phyloP scores from a whole-genome alignment of 495 filamentous ascomycete species.

The Lasiosphaeriaceae sp. region DNA sequence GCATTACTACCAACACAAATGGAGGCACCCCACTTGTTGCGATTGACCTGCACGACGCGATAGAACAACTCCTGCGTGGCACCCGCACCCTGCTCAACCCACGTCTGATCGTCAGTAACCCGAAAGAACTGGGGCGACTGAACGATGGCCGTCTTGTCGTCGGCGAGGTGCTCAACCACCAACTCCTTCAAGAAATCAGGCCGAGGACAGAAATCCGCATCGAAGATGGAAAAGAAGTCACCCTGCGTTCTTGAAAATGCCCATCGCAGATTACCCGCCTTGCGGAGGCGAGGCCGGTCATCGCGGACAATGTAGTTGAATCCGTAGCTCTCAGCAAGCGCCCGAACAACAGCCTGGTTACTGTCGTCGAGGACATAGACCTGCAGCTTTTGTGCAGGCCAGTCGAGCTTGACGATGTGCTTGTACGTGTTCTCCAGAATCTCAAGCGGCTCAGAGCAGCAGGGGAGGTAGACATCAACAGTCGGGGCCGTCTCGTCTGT shows the following conservation, averaged over 20 bases:
- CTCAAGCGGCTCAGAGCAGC: slow-evolving; percentile 31
- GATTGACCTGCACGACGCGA: slow-evolving; percentile 31
- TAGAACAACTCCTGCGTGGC: slow-evolving; percentile 34
- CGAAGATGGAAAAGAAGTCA: slow-evolving; percentile 33
- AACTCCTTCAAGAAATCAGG: slow-evolving; percentile 27
- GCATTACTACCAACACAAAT: slow-evolving; percentile 34
- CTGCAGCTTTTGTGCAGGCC: slow-evolving; percentile 21
- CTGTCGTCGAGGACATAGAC: slow-evolving; percentile 30
- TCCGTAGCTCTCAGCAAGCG: slow-evolving; percentile 22
- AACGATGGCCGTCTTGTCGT: slow-evolving; percentile 27
- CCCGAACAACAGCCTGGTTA: slow-evolving; percentile 15
- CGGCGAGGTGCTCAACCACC: slow-evolving; percentile 29
- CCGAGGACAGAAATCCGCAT: slow-evolving; percentile 31
- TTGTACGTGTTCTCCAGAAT: slow-evolving; percentile 33
- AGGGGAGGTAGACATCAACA: slow-evolving; percentile 32
- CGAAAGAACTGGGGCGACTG: slow-evolving; percentile 30
- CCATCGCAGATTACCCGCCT: slow-evolving; percentile 32
- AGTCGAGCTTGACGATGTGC: slow-evolving; percentile 27
- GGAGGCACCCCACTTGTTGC: slow-evolving; percentile 28
- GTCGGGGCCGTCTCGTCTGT: slow-evolving; percentile 26
- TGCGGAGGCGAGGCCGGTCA: slow-evolving; percentile 29
- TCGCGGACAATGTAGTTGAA: slow-evolving; percentile 32
- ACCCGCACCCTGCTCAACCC: slow-evolving; percentile 33
- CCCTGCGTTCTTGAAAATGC: slow-evolving; percentile 25
- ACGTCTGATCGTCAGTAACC: slow-evolving; percentile 29